Percentiles rank a stretch among this genome's conserved stretches.
Conservation (phyloP, 768 basidiomycete species). For the Serendipita sp. region DNA sequence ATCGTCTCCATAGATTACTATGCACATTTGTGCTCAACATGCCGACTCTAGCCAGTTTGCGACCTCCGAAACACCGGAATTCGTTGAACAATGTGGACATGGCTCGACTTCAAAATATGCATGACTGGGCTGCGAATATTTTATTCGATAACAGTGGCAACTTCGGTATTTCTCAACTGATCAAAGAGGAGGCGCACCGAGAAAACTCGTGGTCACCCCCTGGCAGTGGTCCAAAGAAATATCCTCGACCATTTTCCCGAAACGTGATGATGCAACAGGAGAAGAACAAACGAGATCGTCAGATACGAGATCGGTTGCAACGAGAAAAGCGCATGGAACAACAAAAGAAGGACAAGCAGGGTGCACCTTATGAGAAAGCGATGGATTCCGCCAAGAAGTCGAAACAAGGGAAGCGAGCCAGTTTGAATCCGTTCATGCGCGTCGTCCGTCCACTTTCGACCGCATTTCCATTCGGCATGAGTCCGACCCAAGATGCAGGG, state of each 20-base stretch:
- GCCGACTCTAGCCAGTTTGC: constrained; percentile 28
- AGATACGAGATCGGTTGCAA: constrained; percentile 48
- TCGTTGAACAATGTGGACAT: constrained; percentile 51
- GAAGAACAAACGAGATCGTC: constrained; percentile 64
- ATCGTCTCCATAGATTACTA: constrained; percentile 34
- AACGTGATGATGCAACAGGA: constrained; percentile 54
- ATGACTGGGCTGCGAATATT: constrained; percentile 43
- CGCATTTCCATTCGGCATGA: constrained; percentile 55
- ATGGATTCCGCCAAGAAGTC: neutral
- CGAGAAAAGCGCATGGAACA: constrained; percentile 69
- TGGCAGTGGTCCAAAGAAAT: constrained; percentile 20
- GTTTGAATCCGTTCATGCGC: constrained; percentile 25
- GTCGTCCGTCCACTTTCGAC: constrained; percentile 68
- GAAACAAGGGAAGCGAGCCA: constrained; percentile 66
- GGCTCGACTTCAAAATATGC: constrained; percentile 60
- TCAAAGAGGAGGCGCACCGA: constrained; percentile 59
- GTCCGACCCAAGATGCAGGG: neutral
- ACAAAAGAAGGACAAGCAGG: constrained; percentile 50
- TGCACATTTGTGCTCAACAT: constrained; percentile 46
- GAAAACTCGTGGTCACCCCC: constrained; percentile 35
- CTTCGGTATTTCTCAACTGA: constrained; percentile 25
- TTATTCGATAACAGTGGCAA: constrained; percentile 41
- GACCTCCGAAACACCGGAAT: constrained; percentile 31
- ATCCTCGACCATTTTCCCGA: constrained; percentile 48
- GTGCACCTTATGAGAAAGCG: neutral